A percentile compares a stretch with the other conserved stretches of the same genome.
These are phyloP conservation scores for Albifimbria verrucaria DNA, from an alignment of 2,329 filamentous ascomycete species.

Conservation along the genomic window DNA sequence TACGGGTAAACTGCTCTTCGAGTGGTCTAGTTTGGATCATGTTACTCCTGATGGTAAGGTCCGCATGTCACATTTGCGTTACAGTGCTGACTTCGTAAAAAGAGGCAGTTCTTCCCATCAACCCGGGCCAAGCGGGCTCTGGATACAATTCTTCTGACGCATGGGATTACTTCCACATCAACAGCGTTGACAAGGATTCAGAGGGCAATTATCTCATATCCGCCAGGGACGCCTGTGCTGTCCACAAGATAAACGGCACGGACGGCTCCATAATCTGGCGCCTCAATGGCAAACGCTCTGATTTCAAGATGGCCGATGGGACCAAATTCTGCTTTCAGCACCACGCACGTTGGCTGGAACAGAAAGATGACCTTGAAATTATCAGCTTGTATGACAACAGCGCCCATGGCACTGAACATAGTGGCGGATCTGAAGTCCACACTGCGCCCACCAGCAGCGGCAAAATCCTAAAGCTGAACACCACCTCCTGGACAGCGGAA, in stretches of 20 bases:
- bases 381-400: conserved; percentile 54
- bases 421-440: conserved; percentile 21
- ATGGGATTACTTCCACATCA: conserved; percentile 59
- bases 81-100: conserved; percentile 2
- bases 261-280: conserved; percentile 51
- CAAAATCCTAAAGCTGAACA: conserved; percentile 44
- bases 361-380: conserved; percentile 41
- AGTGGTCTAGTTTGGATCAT: conserved; percentile 34
- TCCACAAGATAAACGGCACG: conserved; percentile 44
- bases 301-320: conserved; percentile 30
- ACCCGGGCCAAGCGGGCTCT: conserved; percentile 36
- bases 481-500: conserved; percentile 40
- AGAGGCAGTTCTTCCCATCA: conserved; percentile 44
- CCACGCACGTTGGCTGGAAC: conserved; percentile 41
- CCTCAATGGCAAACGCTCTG: conserved; percentile 44
- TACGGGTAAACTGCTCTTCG: conserved; percentile 46
- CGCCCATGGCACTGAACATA: conserved; percentile 42
- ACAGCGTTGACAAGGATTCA: conserved; percentile 51
- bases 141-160: conserved; percentile 27
- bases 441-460: conserved; percentile 37
- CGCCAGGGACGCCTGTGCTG: conserved; percentile 42
- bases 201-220: conserved; percentile 51
- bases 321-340: conserved; percentile 50
- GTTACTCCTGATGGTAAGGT: conserved; percentile 20
- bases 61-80: neutral